These are phyloP conservation scores for Clavariopsis aquatica DNA, from an alignment of 495 filamentous ascomycete species.

Conservation along the genomic window DNA sequence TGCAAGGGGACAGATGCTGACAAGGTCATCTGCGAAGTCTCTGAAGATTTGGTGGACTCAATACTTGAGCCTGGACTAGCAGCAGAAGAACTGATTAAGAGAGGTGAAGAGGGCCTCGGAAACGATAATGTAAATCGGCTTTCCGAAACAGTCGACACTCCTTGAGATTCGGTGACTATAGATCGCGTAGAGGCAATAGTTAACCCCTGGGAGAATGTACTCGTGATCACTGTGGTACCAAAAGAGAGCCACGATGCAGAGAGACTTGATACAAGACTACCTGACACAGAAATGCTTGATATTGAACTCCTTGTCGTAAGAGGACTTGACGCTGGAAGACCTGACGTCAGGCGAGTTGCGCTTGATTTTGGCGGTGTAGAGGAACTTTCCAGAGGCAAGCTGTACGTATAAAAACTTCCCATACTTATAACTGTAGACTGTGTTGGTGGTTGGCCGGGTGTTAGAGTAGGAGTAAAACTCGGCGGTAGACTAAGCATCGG, in stretches of 20 bases:
- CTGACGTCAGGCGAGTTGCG: background rate
- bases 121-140: conserved; percentile 7
- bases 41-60: background rate
- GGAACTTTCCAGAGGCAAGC: background rate
- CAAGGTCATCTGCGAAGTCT: background rate
- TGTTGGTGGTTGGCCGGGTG: too few species aligned
- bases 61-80: background rate
- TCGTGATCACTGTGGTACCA: background rate
- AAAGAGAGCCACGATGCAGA: too few species aligned
- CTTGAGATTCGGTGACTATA: background rate
- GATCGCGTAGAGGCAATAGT: background rate
- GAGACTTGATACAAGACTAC: too few species aligned
- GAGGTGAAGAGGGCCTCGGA: conserved; percentile 1
- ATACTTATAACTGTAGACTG: too few species aligned
- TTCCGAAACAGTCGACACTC: background rate
- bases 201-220: background rate
- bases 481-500: background rate
- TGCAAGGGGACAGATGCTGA: background rate
- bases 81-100: background rate
- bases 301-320: too few species aligned
- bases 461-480: too few species aligned
- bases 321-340: too few species aligned
- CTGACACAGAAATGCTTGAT: too few species aligned
- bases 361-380: background rate
- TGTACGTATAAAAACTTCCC: too few species aligned